These are phyloP conservation scores for Magnaporthiopsis poae DNA, from an alignment of 2,329 filamentous ascomycete species.

Conservation along the genomic window DNA sequence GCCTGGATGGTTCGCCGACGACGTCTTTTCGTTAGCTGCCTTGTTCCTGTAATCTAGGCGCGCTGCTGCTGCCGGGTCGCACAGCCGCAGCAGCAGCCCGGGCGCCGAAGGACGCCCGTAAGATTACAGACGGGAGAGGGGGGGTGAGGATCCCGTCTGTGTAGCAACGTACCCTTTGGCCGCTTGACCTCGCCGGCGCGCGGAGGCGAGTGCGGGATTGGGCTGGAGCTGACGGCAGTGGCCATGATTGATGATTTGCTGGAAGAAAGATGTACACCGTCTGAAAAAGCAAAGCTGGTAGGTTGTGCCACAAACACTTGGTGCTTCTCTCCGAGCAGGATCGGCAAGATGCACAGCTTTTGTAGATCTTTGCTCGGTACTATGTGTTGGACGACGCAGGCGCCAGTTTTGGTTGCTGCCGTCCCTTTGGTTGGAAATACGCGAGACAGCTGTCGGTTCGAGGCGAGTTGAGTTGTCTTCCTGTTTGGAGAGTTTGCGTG, in stretches of 20 bases:
- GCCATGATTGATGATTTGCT: constrained; percentile 27
- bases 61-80: background rate
- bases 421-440: background rate
- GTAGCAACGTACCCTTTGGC: constrained; percentile 33
- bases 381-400: background rate
- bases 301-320: background rate
- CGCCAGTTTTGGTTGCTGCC: background rate
- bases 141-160: background rate
- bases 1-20: constrained; percentile 39
- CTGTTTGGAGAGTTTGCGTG: background rate
- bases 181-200: constrained; percentile 28
- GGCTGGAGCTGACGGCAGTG: constrained; percentile 26
- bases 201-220: constrained; percentile 33
- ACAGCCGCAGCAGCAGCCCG: background rate
- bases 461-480: background rate
- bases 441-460: background rate
- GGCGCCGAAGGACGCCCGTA: background rate
- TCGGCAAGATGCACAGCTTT: background rate
- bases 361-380: background rate
- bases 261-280: background rate
- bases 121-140: background rate
- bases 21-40: background rate
- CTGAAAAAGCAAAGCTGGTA: background rate
- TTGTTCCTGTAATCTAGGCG: background rate
- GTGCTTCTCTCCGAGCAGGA: background rate